Base-by-base conservation (phyloP, 2,329 filamentous ascomycete species). In the Pseudopyricularia cyperi region DNA sequence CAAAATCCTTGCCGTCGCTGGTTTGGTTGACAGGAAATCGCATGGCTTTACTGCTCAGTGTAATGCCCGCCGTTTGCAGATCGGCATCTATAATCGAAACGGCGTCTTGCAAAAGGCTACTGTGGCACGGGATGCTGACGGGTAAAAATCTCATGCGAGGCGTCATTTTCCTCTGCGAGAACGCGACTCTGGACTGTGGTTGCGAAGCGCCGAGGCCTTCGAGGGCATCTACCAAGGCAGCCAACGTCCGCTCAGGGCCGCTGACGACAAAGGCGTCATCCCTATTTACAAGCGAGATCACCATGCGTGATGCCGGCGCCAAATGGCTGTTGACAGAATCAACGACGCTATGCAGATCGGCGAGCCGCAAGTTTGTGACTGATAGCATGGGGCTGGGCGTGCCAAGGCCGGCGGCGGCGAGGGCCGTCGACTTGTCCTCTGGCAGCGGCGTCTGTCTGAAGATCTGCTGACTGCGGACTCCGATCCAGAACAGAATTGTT, bases 81-180 rank as follows among this genome's bases (percentile, higher is more conserved):
- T 98, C 94, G 60, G 91, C 83, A 52, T 90, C 80, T 55, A 98
- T 89, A 60, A 89, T 76, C 54, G 83, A 77, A 26, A 87, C 88
- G 2, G 93, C 91, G 58, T 89, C 83, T 24, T 77, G 74, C n/a
- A 98, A 81, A 65, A 97, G 96, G 55, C 89, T 84, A 77, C 93
- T 98, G 75, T 98, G 94, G 77, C 98, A 98, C 4, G 93, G 94
- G 11, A 91, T 89, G 1, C 91, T 96, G 66, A 98, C 97, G 47
- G 93, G 94, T 54, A 98, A 73, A 75, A 98, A 98, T 55, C 93
- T 85, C 73, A 96, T 96, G 55, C 89, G 87, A 60, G 98, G 98
- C 62, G 91, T 89, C 53, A 96, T 79, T 72, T 98, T 98, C 61
- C 93, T 87, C 70, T 98, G 85, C 0, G 91, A 96, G 73, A 89